Conservation (phyloP, 1,139 yeast species). For the Suhomyces atakaporum region DNA sequence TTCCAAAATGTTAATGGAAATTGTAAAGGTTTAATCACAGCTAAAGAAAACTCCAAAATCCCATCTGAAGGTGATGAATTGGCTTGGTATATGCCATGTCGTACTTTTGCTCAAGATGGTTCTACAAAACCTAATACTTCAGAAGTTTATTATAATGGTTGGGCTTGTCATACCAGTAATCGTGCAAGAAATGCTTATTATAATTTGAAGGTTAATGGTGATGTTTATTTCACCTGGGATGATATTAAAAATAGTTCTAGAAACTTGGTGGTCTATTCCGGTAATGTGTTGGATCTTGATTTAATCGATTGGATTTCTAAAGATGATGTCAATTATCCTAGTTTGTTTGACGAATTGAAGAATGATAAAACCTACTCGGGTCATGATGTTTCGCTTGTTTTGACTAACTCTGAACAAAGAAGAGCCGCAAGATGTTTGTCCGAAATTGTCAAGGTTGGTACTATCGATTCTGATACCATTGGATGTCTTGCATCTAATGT, state of each 20-base stretch:
- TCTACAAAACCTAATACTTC: constrained; percentile 64
- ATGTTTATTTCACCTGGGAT: constrained; percentile 89
- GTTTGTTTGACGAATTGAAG: constrained; percentile 62
- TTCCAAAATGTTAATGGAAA: constrained; percentile 96
- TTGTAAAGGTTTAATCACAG: constrained; percentile 79
- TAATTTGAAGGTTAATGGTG: constrained; percentile 61
- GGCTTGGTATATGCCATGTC: constrained; percentile 98
- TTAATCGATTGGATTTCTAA: constrained; percentile 71
- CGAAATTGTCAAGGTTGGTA: constrained; percentile 89
- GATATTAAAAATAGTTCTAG: constrained; percentile 71
- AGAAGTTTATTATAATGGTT: constrained; percentile 68
- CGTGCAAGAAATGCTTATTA: constrained; percentile 71
- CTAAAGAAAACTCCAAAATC: constrained; percentile 68
- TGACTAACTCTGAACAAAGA: constrained; percentile 69
- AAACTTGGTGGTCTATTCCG: constrained; percentile 83
- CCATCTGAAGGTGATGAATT: constrained; percentile 65
- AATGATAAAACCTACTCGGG: constrained; percentile 63
- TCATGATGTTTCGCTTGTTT: constrained; percentile 75
- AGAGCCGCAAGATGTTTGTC: constrained; percentile 77
- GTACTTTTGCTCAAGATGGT: constrained; percentile 68
- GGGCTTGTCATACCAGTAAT: constrained; percentile 86
- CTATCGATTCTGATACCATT: constrained; percentile 82
- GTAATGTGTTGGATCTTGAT: constrained; percentile 80
- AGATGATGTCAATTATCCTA: constrained; percentile 72
- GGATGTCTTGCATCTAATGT: constrained; percentile 95